Conservation (phyloP, 75 land plant genomes). For the Cryptomeria japonica region DNA sequence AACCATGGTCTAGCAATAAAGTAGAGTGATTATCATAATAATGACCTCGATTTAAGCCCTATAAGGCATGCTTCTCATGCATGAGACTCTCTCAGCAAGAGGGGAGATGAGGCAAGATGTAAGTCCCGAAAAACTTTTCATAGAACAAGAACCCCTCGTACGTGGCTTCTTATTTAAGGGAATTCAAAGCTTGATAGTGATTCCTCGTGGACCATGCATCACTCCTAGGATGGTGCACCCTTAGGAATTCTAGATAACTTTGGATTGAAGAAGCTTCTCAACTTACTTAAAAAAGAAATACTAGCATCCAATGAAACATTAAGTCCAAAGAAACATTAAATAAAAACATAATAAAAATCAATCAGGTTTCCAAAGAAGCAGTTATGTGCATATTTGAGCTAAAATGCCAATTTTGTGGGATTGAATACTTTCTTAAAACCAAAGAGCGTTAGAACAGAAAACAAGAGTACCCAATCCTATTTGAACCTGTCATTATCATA, state of each 20-base stretch:
- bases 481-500: background rate
- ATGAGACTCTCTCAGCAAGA: too few species aligned
- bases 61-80: background rate
- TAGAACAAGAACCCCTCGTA: background rate
- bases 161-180: background rate
- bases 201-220: background rate
- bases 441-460: background rate
- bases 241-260: background rate
- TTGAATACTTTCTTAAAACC: background rate
- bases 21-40: background rate
- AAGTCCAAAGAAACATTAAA: background rate
- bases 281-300: background rate
- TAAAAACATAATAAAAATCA: background rate
- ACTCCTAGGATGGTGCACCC: background rate
- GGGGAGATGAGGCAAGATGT: background rate
- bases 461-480: background rate
- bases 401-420: background rate
- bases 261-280: background rate
- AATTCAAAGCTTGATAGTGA: background rate
- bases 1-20: background rate
- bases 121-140: background rate
- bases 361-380: background rate
- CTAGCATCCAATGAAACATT: background rate
- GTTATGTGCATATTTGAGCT: background rate
- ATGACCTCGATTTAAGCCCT: too few species aligned